Evolutionary conservation across 495 filamentous ascomycete species (phyloP).

Genomic region (Lophiostoma macrostomum): DNA sequence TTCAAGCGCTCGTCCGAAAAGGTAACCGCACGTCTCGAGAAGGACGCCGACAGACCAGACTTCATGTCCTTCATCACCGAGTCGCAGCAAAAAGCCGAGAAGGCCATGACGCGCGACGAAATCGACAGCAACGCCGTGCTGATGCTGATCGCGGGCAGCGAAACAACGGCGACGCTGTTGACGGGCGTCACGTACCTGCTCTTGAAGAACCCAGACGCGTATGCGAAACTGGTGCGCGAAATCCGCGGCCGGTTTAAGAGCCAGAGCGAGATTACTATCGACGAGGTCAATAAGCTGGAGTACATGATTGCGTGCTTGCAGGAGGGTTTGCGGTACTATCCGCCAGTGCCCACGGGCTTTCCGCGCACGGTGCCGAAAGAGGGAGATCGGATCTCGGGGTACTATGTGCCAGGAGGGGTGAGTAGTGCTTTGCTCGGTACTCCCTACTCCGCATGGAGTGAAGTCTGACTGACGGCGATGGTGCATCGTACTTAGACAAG

Average conservation of each 20-base stretch:
- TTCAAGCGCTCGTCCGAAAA: slow-evolving; percentile 1
- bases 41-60: slow-evolving; percentile 24
- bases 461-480: too few species aligned
- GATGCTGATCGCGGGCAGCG: slow-evolving; percentile 54
- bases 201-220: slow-evolving; percentile 42
- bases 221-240: slow-evolving; percentile 43
- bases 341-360: slow-evolving; percentile 32
- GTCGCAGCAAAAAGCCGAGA: slow-evolving; percentile 24
- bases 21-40: slow-evolving; percentile 19
- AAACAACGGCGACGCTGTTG: slow-evolving; percentile 54
- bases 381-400: slow-evolving; percentile 32
- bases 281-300: slow-evolving; percentile 37
- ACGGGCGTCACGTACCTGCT: slow-evolving; percentile 52
- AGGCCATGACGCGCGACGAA: slow-evolving; percentile 40
- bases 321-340: slow-evolving; percentile 33
- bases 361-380: slow-evolving; percentile 28
- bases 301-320: slow-evolving; percentile 35
- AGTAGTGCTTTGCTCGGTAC: slow-evolving; percentile 17
- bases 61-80: slow-evolving; percentile 43
- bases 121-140: slow-evolving; percentile 44
- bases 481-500: slow-evolving; percentile 40
- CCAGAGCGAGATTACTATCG: slow-evolving; percentile 48
- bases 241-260: slow-evolving; percentile 46
- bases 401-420: slow-evolving; percentile 39
- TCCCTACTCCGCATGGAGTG: too few species aligned